Percentiles rank a stretch among this genome's conserved stretches.
Evolutionary conservation across 2,329 filamentous ascomycete species (phyloP).

Genomic region (Aspergillus persii): DNA sequence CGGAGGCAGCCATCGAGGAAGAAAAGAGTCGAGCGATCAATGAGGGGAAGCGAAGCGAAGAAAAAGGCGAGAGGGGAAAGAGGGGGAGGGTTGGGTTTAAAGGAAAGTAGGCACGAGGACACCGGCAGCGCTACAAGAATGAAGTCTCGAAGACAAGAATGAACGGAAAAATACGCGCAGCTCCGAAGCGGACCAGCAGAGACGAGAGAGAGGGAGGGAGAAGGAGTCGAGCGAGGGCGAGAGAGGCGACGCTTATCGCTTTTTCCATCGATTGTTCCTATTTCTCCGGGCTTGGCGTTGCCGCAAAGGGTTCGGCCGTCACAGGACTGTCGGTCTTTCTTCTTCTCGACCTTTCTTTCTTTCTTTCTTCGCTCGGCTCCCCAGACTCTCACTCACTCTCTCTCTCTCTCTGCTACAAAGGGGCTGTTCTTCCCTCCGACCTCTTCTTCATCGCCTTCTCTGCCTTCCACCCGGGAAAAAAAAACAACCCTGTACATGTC

Average conservation of each 20-base stretch:
- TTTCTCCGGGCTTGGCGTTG: slow-evolving; percentile 31
- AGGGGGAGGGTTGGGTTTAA: neutral
- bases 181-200: neutral
- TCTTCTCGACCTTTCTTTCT: slow-evolving; percentile 8
- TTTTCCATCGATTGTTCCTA: slow-evolving; percentile 2
- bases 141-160: neutral
- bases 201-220: neutral
- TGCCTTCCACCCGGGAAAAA: neutral
- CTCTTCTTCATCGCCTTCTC: neutral
- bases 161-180: neutral
- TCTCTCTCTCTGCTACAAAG: neutral
- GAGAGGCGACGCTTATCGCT: slow-evolving; percentile 7
- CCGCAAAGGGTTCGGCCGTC: slow-evolving; percentile 17
- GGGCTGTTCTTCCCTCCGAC: neutral
- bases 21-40: slow-evolving; percentile 6
- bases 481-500: slow-evolving; percentile 33
- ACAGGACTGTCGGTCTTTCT: too few species aligned
- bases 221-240: neutral
- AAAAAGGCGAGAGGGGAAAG: slow-evolving; percentile 1
- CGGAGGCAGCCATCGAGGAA: slow-evolving; percentile 39
- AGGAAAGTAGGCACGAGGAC: neutral
- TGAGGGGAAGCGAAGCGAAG: neutral
- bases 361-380: neutral
- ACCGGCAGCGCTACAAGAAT: neutral
- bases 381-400: neutral